These are phyloP conservation scores for Ganoderma lingzhi DNA, from an alignment of 1,284 basidiomycete species.

Conservation along the genomic window DNA sequence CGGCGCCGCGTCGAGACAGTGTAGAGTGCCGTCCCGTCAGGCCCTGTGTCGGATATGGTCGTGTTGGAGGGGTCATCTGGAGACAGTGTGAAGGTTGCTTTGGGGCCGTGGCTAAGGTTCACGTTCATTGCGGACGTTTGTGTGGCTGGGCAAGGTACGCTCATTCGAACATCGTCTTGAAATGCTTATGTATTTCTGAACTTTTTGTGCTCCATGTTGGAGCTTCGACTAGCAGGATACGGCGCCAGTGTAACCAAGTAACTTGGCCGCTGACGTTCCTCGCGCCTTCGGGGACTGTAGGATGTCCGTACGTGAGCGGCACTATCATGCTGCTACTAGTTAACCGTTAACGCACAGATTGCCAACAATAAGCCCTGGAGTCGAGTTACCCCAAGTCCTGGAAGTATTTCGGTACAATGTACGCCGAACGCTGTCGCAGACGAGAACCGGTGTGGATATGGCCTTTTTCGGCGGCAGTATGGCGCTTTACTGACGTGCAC, in stretches of 20 bases:
- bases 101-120: not conserved
- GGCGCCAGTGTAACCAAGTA: not conserved
- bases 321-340: not conserved
- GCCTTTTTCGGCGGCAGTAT: not conserved
- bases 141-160: not conserved
- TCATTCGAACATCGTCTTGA: not conserved
- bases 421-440: not conserved
- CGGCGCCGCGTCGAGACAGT: slow-evolving; percentile 46
- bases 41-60: slow-evolving; percentile 41
- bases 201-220: not conserved
- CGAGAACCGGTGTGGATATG: not conserved
- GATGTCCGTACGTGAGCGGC: not conserved
- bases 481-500: not conserved
- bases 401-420: too few relatives aligned
- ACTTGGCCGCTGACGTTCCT: not conserved
- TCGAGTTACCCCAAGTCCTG: not conserved
- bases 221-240: not conserved
- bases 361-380: not conserved
- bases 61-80: slow-evolving; percentile 54
- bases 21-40: slow-evolving; percentile 45
- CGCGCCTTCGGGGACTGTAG: not conserved
- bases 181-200: slow-evolving; percentile 1
- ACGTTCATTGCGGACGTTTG: not conserved
- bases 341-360: not conserved
- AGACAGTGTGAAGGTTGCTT: slow-evolving; percentile 41